Evolutionary conservation across 257 asterid genomes (phyloP), one percentile per base, ranked within the genome.

Genomic region (Nicotiana tabacum): DNA sequence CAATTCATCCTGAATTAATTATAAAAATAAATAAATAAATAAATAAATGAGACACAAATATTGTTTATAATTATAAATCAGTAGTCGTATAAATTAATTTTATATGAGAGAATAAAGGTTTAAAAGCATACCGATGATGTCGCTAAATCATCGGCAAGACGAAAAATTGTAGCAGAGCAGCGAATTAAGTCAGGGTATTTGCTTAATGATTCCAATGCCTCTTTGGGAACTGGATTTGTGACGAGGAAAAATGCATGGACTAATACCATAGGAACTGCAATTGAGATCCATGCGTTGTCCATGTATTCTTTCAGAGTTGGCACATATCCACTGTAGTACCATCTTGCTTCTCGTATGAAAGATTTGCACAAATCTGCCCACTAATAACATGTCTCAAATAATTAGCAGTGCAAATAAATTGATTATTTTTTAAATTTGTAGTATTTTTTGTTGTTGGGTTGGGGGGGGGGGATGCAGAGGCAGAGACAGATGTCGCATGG

Each of bases 301-400:
- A 90, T 79, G 27, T 90, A 90, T 66, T 90, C 92, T 64, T 86
- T 87, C 0, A 83, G 5, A 4, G 17, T 84, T 65, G 90, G 93
- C 6, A 66, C 67, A 29, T 86, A 86, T 12, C 85, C 89, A 17
- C 4, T 29, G 30, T 70, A 33, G 43, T 81, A 90, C 93, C 93
- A 90, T 51, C 64, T 57, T 12, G 89, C 90, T 64, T 89, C 93
- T 53, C 77, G 85, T 17, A 81, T 21, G 80, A 60, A 86, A n/a
- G 90, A 12, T n/a, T n/a, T 30, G 78, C 72, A 70, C 48, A 88
- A 35, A 32, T 32, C 33, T 32, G 33, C 33, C 33, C 33, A 32
- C 33, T 87, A 85, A 35, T 2, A 21, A 61, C 16, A 4, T 6
- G 16, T n/a, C 4, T 17, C 78, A 33, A 39, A 39, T 39, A 6